These are phyloP conservation scores for Debaryomyces subglobosus DNA, from an alignment of 1,139 yeast species.

Conservation along the genomic window DNA sequence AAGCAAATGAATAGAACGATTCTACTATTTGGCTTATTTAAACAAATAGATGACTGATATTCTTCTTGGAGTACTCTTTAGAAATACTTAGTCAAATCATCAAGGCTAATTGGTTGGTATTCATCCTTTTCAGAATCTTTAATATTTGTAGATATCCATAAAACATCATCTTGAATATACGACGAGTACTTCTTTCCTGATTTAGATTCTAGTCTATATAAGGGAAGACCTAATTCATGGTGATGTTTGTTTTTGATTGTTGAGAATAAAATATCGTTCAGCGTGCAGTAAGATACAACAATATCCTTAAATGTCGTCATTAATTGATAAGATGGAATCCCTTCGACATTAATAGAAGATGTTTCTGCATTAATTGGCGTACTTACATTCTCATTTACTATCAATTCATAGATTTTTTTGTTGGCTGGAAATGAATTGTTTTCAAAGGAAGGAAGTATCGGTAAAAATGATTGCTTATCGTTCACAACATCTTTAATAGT, in stretches of 20 bases:
- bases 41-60: not conserved
- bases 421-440: constrained; percentile 16
- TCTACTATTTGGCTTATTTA: not conserved
- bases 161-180: constrained; percentile 38
- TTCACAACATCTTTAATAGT: constrained; percentile 12
- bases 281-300: constrained; percentile 32
- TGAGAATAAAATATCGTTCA: constrained; percentile 27
- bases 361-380: not conserved
- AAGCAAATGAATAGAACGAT: not conserved
- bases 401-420: constrained; percentile 9
- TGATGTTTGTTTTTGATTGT: constrained; percentile 21
- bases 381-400: not conserved
- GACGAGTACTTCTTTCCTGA: constrained; percentile 18
- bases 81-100: constrained; percentile 17
- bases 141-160: constrained; percentile 24
- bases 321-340: constrained; percentile 35
- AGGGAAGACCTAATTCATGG: constrained; percentile 26
- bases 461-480: not conserved
- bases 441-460: constrained; percentile 21
- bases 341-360: constrained; percentile 20
- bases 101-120: constrained; percentile 28
- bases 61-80: not conserved
- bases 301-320: constrained; percentile 43
- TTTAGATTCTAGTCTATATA: constrained; percentile 21
- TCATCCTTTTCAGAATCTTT: constrained; percentile 12